Evolutionary conservation across 2,329 filamentous ascomycete species (phyloP), one percentile per base, ranked within the genome.

Genomic region (Pyrenochaeta sp.): DNA sequence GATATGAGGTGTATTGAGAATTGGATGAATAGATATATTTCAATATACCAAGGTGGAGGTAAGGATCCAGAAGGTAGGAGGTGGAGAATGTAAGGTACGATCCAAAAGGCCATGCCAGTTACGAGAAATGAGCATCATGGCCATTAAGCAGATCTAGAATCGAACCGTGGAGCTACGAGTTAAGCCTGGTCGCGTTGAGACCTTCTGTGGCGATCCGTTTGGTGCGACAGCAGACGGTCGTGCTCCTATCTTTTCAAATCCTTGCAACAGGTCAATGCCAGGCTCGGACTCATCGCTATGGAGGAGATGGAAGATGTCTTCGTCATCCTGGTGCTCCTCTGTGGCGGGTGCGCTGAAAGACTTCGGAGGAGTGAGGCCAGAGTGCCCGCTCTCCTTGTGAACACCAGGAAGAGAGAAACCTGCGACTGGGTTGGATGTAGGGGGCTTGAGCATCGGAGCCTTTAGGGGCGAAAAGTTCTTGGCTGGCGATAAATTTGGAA

Each of bases 211-310:
- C 20, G 72, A 74, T 29, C 72, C 73, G 31, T 75, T 74, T 7
- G 70, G 61, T 5, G 72, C 72, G 32, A 74, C 68, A 39, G 65
- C 64, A 20, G 67, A 62, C 2, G 64, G 51, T 23, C 69, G 57
- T 4, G 75, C 71, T 45, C 89, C 89, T 69, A 92, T 92, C 77
- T 88, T 90, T 70, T 89, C 85, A 66, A 92, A 92, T 9, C 89
- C 89, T 68, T 90, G 87, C 40, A 90, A 82, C 60, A 92, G 88
- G 65, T 92, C 90, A 45, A 92, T 82, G 12, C 83, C 76, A 54
- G 88, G 86, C 52, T 85, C 81, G 2, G 79, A 78, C 35, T 87
- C 85, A 54, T 89, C 86, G 51, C 81, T 79, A 45, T 86, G 78
- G 35, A 88, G 80, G 31, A 86, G 82, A 17, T 79, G 76, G 63